These are phyloP conservation scores for Nemania abortiva DNA, from an alignment of 2,329 filamentous ascomycete genomes.

Conservation along the genomic window DNA sequence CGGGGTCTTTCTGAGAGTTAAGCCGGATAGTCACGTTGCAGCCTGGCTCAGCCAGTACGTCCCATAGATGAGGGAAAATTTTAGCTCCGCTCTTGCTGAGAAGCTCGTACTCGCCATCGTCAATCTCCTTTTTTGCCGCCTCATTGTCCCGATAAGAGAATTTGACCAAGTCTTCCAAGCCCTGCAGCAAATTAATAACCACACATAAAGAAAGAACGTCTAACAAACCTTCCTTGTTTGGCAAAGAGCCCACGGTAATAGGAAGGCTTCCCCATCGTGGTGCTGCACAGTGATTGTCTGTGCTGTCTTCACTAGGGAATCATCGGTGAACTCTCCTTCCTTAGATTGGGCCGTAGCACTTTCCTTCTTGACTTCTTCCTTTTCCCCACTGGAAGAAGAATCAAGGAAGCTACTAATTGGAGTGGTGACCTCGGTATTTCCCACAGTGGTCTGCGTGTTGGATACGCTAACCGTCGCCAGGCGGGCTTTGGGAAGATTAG, in stretches of 20 bases:
- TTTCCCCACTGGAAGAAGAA: too few relatives aligned
- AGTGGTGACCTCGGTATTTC: too few relatives aligned
- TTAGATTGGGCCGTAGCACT: neutral
- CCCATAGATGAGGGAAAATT: conserved; percentile 24
- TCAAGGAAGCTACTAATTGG: too few relatives aligned
- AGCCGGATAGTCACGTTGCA: conserved; percentile 29
- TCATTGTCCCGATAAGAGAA: conserved; percentile 23
- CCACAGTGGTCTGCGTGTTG: too few relatives aligned
- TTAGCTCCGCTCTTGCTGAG: neutral
- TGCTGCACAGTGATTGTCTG: conserved; percentile 15
- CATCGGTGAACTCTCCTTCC: neutral
- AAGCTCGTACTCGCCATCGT: conserved; percentile 29
- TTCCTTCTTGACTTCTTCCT: too few relatives aligned
- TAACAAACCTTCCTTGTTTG: conserved; percentile 24
- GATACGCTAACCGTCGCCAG: too few relatives aligned
- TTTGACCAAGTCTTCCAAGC: conserved; percentile 31
- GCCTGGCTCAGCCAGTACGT: conserved; percentile 21
- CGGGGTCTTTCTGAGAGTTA: conserved; percentile 10
- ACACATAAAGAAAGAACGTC: neutral
- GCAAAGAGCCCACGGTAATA: conserved; percentile 17
- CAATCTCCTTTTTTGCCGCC: conserved; percentile 30
- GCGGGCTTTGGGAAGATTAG: too few relatives aligned
- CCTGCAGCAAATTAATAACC: conserved; percentile 27
- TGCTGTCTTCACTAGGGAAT: neutral
- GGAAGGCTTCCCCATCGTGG: neutral